Evolutionary conservation across 2,329 filamentous ascomycete species (phyloP), one percentile per base, ranked within the genome.

Genomic region (Cercospora beticola): DNA sequence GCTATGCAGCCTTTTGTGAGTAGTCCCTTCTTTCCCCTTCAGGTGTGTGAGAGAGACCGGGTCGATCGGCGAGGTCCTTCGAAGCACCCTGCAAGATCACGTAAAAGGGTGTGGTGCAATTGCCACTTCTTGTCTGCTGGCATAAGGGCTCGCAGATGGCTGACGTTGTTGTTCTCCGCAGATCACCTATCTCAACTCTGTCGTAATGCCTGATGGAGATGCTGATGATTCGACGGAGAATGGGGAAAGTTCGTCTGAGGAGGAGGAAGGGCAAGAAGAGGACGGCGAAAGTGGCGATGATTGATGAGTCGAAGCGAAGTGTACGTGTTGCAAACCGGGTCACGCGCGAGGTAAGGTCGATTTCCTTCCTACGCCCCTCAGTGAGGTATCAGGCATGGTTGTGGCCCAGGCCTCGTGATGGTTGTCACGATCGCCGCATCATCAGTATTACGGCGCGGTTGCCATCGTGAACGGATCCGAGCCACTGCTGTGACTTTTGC

Each of bases 1-100:
- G 85, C 87, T 62, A 87, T 97, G 86, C 88, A 88, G 70, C 89
- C 89, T 52, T 97, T 94, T 82, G 93, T 96, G 82, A 90, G 92
- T 87, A 21, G 36, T 40, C 14, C 14, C 36, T 3, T 8, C 12
- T n/a, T n/a, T n/a, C 5, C 14, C 21, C 16, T 57, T 40, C 18
- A 7, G 18, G 18, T 52, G 21, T 52, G 5, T 14, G 10, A 6
- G 46, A 23, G 18, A 23, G 18, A 23, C 46, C 1, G 18, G 2
- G 21, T 52, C 46, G 18, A 23, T 23, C 10, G 46, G 46, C 46
- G 18, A 52, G 46, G 23, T 8, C 21, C 2, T 40, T 52, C 18
- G 4, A 23, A 52, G 18, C 21, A 23, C 46, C 18, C 46, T 52
- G 46, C 46, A 23, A 52, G 21, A 52, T 52, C 18, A 23, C 18